Conservation (phyloP, 2,329 filamentous ascomycete genomes). For the Rhexocercosporidium sp. region DNA sequence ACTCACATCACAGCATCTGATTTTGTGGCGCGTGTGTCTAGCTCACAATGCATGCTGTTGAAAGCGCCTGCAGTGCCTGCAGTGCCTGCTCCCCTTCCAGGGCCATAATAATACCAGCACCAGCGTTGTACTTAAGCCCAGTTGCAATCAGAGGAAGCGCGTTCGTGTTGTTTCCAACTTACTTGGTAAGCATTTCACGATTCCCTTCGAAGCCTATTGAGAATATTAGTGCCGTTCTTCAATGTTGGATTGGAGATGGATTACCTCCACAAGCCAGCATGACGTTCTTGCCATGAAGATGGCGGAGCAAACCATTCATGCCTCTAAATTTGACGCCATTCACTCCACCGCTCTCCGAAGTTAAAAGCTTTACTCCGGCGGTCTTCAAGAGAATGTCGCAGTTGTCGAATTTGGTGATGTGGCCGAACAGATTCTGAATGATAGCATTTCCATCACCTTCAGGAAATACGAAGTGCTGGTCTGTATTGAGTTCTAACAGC, state of each 20-base stretch:
- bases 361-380: constrained; percentile 44
- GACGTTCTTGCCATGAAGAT: constrained; percentile 36
- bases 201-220: constrained; percentile 46
- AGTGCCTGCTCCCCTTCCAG: constrained; percentile 48
- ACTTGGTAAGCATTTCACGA: constrained; percentile 48
- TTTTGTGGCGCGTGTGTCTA: constrained; percentile 48
- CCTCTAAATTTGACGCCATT: constrained; percentile 47
- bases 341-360: constrained; percentile 43
- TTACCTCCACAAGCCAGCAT: constrained; percentile 46
- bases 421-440: constrained; percentile 45
- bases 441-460: constrained; percentile 48
- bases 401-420: constrained; percentile 43
- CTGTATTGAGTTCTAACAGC: constrained; percentile 48
- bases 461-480: constrained; percentile 48
- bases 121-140: constrained; percentile 48
- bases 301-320: constrained; percentile 42
- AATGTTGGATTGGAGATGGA: neutral
- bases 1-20: constrained; percentile 33
- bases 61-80: constrained; percentile 48
- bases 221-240: neutral
- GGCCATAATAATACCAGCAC: constrained; percentile 47
- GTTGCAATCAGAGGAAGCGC: constrained; percentile 49
- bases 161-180: constrained; percentile 46
- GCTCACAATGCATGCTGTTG: constrained; percentile 50
- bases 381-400: constrained; percentile 47